Percentiles rank a stretch among this genome's conserved stretches.
Evolutionary conservation across 2,329 filamentous ascomycete genomes (phyloP).

Genomic region (Diaporthe velutina): DNA sequence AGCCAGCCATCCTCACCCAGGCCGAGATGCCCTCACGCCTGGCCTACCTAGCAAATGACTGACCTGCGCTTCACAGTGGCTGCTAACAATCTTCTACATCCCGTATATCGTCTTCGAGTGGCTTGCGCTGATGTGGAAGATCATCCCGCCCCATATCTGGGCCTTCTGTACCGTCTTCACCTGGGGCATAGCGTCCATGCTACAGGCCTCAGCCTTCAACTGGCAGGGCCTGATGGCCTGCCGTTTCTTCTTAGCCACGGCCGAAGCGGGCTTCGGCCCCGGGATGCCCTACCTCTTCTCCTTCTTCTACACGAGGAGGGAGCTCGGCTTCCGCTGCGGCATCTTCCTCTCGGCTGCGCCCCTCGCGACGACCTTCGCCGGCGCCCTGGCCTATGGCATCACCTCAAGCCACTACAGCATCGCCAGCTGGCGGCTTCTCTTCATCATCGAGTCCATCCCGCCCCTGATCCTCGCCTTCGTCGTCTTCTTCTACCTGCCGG

Average conservation of each 20-base stretch:
- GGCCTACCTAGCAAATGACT: not conserved
- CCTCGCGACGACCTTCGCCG: constrained; percentile 75
- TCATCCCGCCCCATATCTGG: constrained; percentile 53
- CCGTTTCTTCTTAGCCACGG: constrained; percentile 57
- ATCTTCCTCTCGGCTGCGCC: constrained; percentile 78
- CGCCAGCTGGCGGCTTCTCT: constrained; percentile 74
- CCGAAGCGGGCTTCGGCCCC: constrained; percentile 57
- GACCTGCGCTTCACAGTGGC: constrained; percentile 48
- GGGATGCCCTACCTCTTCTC: constrained; percentile 42
- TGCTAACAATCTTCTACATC: constrained; percentile 60
- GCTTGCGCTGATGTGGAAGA: constrained; percentile 58
- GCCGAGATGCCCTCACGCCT: not conserved
- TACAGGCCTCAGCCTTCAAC: constrained; percentile 50
- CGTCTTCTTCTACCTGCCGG: constrained; percentile 67
- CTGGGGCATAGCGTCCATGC: constrained; percentile 48
- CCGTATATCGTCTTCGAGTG: constrained; percentile 59
- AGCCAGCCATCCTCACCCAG: not conserved
- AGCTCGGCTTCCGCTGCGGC: constrained; percentile 78
- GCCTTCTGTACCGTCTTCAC: constrained; percentile 44
- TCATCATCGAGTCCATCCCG: constrained; percentile 75
- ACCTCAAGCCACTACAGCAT: constrained; percentile 66
- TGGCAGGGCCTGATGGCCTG: constrained; percentile 53
- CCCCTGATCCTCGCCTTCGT: constrained; percentile 66
- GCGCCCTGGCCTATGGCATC: constrained; percentile 75
- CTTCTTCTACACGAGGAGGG: constrained; percentile 53